Evolutionary conservation across 768 basidiomycete genomes (phyloP).

Genomic region (Tulasnella calospora): DNA sequence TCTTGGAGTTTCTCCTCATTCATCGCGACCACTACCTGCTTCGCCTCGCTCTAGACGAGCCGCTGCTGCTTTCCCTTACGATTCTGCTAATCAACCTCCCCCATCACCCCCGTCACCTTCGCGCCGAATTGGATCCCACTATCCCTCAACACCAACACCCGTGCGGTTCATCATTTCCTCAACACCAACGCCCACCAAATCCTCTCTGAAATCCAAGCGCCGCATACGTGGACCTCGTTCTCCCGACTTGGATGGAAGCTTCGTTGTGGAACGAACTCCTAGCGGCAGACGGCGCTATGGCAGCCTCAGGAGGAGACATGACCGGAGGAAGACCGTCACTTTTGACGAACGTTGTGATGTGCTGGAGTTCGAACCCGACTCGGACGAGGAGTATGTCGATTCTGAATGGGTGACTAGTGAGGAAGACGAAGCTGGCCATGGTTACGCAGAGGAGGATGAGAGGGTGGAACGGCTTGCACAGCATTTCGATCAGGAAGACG

Average conservation of each 20-base stretch:
- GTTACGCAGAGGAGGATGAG: constrained; percentile 20
- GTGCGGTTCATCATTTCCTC: neutral
- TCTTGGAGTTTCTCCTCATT: constrained; percentile 1
- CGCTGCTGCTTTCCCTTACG: neutral
- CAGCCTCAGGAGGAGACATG: constrained; percentile 32
- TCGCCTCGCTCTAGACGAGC: constrained; percentile 15
- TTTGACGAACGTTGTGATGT: constrained; percentile 79
- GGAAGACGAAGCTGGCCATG: neutral
- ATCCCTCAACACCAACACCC: constrained; percentile 18
- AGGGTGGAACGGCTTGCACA: neutral
- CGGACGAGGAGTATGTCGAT: constrained; percentile 10
- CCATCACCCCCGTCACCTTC: constrained; percentile 32
- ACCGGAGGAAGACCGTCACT: constrained; percentile 69
- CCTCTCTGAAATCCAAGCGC: constrained; percentile 32
- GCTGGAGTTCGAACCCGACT: constrained; percentile 67
- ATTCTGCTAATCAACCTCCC: constrained; percentile 19
- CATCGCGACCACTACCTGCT: constrained; percentile 10
- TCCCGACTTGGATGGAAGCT: constrained; percentile 9
- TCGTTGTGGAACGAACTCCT: constrained; percentile 18
- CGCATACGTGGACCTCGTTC: constrained; percentile 72
- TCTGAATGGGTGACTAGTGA: constrained; percentile 33
- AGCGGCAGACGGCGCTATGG: constrained; percentile 8
- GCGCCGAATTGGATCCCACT: constrained; percentile 20
- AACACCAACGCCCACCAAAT: constrained; percentile 33
- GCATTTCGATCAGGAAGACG: neutral